A percentile compares a stretch with the other conserved stretches of the same genome.
These are phyloP conservation scores for Sugiyamaella castrensis DNA, from an alignment of 1,139 yeast genomes.

Conservation along the genomic window DNA sequence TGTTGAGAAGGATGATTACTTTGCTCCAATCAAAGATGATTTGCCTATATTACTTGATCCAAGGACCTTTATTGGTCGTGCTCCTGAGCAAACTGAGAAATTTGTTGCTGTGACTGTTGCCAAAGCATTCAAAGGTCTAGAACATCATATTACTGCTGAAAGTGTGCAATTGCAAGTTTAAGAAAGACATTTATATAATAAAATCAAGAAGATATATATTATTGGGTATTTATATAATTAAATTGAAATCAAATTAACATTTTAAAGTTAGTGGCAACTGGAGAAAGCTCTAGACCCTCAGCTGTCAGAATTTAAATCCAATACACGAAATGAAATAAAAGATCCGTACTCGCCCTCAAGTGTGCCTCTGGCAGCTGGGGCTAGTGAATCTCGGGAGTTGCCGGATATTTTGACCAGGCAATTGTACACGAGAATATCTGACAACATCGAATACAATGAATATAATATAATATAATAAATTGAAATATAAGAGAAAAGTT, in stretches of 20 bases:
- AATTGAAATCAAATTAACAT: background rate
- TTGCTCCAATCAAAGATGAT: conserved; percentile 84
- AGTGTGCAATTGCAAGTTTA: conserved; percentile 48
- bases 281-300: too few species aligned
- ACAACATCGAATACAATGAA: too few species aligned
- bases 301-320: too few species aligned
- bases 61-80: conserved; percentile 94
- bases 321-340: too few species aligned
- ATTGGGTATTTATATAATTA: background rate
- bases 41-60: conserved; percentile 83
- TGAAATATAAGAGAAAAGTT: too few species aligned
- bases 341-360: too few species aligned
- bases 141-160: conserved; percentile 57
- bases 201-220: background rate
- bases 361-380: background rate
- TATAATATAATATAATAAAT: too few species aligned
- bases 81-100: conserved; percentile 96
- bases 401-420: too few species aligned
- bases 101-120: conserved; percentile 83
- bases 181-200: conserved; percentile 4
- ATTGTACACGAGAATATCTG: too few species aligned
- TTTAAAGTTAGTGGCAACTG: too few species aligned
- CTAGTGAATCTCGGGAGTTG: too few species aligned
- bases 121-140: conserved; percentile 71
- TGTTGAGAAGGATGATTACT: conserved; percentile 72